Percentiles rank a stretch among this genome's conserved stretches.
These are phyloP conservation scores for Saraca asoca DNA, from an alignment of 331 rosid genomes.

Conservation along the genomic window DNA sequence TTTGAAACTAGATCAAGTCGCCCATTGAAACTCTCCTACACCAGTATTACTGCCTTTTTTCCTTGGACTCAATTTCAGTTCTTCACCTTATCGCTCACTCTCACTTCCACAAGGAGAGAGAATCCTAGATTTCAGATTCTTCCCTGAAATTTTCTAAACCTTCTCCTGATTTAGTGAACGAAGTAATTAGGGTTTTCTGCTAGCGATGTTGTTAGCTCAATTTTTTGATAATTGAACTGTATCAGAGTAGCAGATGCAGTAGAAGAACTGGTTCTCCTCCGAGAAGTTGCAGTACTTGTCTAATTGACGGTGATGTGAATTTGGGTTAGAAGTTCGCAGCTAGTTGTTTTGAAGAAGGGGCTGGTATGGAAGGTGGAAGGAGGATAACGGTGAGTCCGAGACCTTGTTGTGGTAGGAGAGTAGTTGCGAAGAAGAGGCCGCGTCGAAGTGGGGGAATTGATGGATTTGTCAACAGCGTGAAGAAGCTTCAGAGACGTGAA, in stretches of 20 bases:
- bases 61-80: constrained; percentile 20
- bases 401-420: constrained; percentile 82
- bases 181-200: constrained; percentile 39
- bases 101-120: not conserved
- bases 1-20: constrained; percentile 48
- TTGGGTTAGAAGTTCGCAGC: constrained; percentile 29
- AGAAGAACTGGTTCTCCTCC: not conserved
- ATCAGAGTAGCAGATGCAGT: not conserved
- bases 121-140: not conserved
- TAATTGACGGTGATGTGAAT: constrained; percentile 6
- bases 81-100: not conserved
- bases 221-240: not conserved
- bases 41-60: not conserved
- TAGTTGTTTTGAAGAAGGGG: constrained; percentile 33
- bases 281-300: not conserved
- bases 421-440: constrained; percentile 78
- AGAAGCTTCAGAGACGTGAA: constrained; percentile 97
- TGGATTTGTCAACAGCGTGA: constrained; percentile 92
- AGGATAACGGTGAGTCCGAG: constrained; percentile 96
- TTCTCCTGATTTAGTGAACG: not conserved
- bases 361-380: constrained; percentile 82
- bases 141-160: constrained; percentile 23
- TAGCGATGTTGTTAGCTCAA: not conserved
- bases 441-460: constrained; percentile 69
- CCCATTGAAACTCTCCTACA: constrained; percentile 26